Conservation (phyloP, 176 grass and related monocot species). For the Aegilops speltoides region DNA sequence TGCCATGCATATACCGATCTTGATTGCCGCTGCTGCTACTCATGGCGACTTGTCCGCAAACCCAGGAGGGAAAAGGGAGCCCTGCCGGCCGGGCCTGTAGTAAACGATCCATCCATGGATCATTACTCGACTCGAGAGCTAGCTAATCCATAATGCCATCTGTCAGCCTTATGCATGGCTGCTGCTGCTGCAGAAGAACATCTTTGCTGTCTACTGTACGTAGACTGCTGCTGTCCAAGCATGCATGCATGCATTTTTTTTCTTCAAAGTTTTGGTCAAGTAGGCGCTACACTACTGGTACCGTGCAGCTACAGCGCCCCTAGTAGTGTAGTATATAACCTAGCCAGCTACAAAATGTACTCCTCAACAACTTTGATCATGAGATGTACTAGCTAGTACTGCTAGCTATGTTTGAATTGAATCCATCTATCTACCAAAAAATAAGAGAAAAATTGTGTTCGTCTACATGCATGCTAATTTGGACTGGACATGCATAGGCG, state of each 20-base stretch:
- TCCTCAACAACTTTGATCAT: not conserved
- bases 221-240: not conserved
- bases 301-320: not conserved
- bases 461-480: not conserved
- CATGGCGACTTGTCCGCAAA: slow-evolving; percentile 29
- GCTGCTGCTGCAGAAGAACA: slow-evolving; percentile 8
- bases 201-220: not conserved
- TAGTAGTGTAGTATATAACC: not conserved
- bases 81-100: not conserved
- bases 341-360: slow-evolving; percentile 1
- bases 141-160: not conserved
- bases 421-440: not conserved
- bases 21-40: not conserved
- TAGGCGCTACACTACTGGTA: not conserved
- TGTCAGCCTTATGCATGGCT: slow-evolving; percentile 38
- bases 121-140: not conserved
- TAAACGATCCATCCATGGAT: not conserved
- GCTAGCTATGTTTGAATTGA: not conserved
- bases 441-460: not conserved
- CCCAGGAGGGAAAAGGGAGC: slow-evolving; percentile 22
- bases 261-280: not conserved
- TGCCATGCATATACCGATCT: slow-evolving; percentile 13
- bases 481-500: too few relatives aligned
- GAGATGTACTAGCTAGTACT: not conserved
- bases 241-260: not conserved